A percentile compares a stretch with the other conserved stretches of the same genome.
phyloP scores from a whole-genome alignment of 306 rosid species.

The Sindora glabra region DNA sequence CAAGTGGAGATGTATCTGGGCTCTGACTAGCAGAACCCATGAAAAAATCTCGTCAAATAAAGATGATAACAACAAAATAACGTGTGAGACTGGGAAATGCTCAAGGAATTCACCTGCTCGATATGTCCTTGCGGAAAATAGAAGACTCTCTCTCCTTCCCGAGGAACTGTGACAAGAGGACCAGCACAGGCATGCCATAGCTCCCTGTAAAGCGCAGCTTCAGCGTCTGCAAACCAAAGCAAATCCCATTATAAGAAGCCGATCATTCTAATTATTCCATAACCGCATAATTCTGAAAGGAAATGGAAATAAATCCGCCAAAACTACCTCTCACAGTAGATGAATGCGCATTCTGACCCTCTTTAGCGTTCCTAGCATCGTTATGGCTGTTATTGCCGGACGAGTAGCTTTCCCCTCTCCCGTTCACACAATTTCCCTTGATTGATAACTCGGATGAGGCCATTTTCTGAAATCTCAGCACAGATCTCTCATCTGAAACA shows the following conservation, averaged over 20 bases:
- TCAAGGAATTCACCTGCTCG: constrained; percentile 59
- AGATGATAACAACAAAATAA: not conserved
- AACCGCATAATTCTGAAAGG: not conserved
- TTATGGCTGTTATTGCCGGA: constrained; percentile 25
- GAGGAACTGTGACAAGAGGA: constrained; percentile 87
- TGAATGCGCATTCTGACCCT: constrained; percentile 31
- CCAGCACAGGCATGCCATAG: constrained; percentile 99
- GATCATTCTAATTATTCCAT: not conserved
- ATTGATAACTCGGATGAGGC: constrained; percentile 56
- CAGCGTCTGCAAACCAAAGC: constrained; percentile 45
- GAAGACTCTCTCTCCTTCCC: constrained; percentile 68
- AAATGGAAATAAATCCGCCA: not conserved
- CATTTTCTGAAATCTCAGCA: constrained; percentile 41
- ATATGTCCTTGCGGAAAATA: constrained; percentile 97
- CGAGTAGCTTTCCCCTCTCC: constrained; percentile 31
- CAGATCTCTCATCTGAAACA: constrained; percentile 69
- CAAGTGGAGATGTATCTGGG: constrained; percentile 9
- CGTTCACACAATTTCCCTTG: constrained; percentile 45
- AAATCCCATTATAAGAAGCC: not conserved
- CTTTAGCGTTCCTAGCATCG: constrained; percentile 20
- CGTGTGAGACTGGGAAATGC: not conserved
- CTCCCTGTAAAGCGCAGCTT: constrained; percentile 73
- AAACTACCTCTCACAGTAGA: constrained; percentile 33
- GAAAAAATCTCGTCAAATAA: not conserved
- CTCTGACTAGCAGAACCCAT: too few relatives aligned